phyloP scores from a whole-genome alignment of 2,329 filamentous ascomycete species.

The Helicocarpus griseus region DNA sequence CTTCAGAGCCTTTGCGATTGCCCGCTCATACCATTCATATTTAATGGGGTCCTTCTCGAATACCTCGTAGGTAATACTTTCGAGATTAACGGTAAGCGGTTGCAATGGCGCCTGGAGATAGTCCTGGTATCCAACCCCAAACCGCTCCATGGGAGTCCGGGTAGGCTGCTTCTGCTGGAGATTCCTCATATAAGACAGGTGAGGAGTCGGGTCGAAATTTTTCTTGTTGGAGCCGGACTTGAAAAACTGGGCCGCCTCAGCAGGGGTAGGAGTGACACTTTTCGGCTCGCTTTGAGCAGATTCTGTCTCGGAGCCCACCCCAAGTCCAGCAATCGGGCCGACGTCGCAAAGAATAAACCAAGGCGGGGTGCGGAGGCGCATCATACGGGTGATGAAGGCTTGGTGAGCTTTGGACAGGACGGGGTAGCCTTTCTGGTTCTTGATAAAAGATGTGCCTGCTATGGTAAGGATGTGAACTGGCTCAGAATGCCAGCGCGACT shows the following conservation, averaged over 20 bases:
- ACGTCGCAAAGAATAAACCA: slow-evolving; percentile 54
- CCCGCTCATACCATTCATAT: slow-evolving; percentile 88
- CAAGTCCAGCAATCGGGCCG: slow-evolving; percentile 41
- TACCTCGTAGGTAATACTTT: slow-evolving; percentile 95
- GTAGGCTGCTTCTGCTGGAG: slow-evolving; percentile 73
- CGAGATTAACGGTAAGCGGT: slow-evolving; percentile 88
- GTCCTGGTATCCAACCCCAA: slow-evolving; percentile 71
- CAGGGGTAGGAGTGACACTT: slow-evolving; percentile 56
- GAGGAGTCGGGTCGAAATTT: slow-evolving; percentile 48
- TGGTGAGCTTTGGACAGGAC: slow-evolving; percentile 52
- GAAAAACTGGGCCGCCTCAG: slow-evolving; percentile 49
- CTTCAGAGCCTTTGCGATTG: slow-evolving; percentile 66
- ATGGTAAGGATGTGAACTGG: slow-evolving; percentile 49
- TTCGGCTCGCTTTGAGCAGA: slow-evolving; percentile 3
- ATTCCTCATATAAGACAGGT: slow-evolving; percentile 75
- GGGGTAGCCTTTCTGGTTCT: slow-evolving; percentile 49
- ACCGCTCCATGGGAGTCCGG: slow-evolving; percentile 52
- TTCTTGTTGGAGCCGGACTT: slow-evolving; percentile 36
- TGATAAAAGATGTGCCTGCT: slow-evolving; percentile 44
- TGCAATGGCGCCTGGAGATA: slow-evolving; percentile 93
- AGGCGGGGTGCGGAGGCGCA: slow-evolving; percentile 47
- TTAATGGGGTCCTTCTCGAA: slow-evolving; percentile 98
- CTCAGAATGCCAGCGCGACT: slow-evolving; percentile 55
- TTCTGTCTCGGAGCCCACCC: slow-evolving; percentile 14
- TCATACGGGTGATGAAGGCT: slow-evolving; percentile 45